A percentile compares a stretch with the other conserved stretches of the same genome.
These are phyloP conservation scores for Pyrenophora seminiperda DNA, from an alignment of 2,329 filamentous ascomycete species.

Conservation along the genomic window DNA sequence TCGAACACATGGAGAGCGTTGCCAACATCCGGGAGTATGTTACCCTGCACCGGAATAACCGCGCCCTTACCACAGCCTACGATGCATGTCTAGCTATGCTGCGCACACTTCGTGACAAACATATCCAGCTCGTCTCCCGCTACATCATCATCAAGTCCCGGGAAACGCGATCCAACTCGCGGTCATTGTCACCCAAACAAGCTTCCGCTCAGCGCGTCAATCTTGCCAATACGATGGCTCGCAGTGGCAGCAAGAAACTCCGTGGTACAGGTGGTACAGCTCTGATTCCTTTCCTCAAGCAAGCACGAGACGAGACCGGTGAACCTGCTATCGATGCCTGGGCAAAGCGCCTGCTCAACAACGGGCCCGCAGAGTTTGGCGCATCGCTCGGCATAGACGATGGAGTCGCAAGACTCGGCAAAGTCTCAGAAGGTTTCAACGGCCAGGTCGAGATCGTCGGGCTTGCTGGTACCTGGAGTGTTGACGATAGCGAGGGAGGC, in stretches of 20 bases:
- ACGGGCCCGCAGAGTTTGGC: slow-evolving; percentile 50
- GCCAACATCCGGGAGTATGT: slow-evolving; percentile 90
- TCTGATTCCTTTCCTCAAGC: slow-evolving; percentile 93
- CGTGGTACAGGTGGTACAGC: slow-evolving; percentile 93
- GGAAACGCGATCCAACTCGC: slow-evolving; percentile 69
- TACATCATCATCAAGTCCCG: slow-evolving; percentile 92
- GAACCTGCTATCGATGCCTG: slow-evolving; percentile 80
- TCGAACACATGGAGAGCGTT: slow-evolving; percentile 76
- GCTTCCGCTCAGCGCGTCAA: slow-evolving; percentile 57
- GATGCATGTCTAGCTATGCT: slow-evolving; percentile 87
- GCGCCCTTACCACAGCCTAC: slow-evolving; percentile 76
- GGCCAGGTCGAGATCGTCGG: slow-evolving; percentile 67
- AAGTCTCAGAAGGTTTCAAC: slow-evolving; percentile 59
- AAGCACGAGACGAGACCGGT: slow-evolving; percentile 93
- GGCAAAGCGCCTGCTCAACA: slow-evolving; percentile 63
- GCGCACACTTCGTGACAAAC: slow-evolving; percentile 81
- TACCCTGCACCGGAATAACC: slow-evolving; percentile 64
- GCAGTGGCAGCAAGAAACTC: slow-evolving; percentile 61
- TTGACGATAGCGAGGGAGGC: slow-evolving; percentile 77
- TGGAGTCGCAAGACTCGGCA: slow-evolving; percentile 55
- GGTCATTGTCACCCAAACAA: slow-evolving; percentile 62
- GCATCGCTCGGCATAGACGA: slow-evolving; percentile 17
- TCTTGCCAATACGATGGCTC: slow-evolving; percentile 56
- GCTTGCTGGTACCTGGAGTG: slow-evolving; percentile 84
- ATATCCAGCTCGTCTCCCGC: slow-evolving; percentile 93